Conservation (phyloP, 2,329 filamentous ascomycete genomes). For the Orbilia blumenaviensis region DNA sequence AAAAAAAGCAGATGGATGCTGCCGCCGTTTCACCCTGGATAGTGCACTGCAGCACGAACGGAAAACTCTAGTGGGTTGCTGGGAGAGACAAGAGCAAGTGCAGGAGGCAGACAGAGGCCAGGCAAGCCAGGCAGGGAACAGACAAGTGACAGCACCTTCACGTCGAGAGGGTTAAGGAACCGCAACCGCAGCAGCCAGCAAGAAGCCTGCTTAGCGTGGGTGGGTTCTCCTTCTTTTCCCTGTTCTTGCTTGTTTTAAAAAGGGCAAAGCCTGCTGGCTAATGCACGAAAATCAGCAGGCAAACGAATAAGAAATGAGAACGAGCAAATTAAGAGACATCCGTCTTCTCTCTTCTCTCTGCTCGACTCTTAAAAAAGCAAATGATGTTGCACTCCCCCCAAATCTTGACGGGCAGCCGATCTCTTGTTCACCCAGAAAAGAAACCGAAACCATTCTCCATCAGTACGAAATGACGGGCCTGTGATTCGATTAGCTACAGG, state of each 20-base stretch:
- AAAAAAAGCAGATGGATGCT: conserved; percentile 17
- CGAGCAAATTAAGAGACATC: conserved; percentile 53
- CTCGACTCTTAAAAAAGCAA: conserved; percentile 31
- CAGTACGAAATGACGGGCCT: conserved; percentile 18
- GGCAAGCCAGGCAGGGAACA: conserved; percentile 39
- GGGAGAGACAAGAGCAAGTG: conserved; percentile 27
- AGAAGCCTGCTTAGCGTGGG: conserved; percentile 50
- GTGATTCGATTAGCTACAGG: conserved; percentile 14
- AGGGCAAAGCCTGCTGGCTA: conserved; percentile 54
- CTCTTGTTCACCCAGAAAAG: conserved; percentile 4
- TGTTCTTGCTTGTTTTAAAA: conserved; percentile 55
- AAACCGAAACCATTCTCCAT: conserved; percentile 3
- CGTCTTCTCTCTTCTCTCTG: conserved; percentile 3
- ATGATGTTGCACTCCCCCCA: conserved; percentile 45
- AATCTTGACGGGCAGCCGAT: conserved; percentile 37
- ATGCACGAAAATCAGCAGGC: conserved; percentile 54
- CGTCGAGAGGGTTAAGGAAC: conserved; percentile 43
- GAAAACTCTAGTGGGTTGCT: conserved; percentile 27
- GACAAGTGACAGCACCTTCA: conserved; percentile 28
- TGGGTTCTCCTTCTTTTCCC: conserved; percentile 48
- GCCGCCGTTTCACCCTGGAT: conserved; percentile 40
- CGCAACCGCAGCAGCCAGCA: conserved; percentile 47
- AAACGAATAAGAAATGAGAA: conserved; percentile 55
- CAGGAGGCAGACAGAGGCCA: conserved; percentile 20
- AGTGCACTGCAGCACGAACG: conserved; percentile 23